Conservation (phyloP, 441 rosid genomes). For the Populus trichocarpa region DNA sequence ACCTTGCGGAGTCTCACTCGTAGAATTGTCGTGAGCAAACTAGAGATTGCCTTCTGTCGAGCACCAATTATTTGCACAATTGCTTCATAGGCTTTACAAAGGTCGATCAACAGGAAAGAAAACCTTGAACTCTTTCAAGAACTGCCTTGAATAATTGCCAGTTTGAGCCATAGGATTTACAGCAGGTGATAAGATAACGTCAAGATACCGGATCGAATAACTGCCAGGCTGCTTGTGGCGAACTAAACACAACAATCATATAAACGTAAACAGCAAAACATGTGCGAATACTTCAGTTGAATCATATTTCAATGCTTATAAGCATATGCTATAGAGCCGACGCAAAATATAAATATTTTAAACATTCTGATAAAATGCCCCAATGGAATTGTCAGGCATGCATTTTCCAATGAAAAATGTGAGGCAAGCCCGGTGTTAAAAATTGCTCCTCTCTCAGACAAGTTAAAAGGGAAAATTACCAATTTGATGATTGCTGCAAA, state of each 20-base stretch:
- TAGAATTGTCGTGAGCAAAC: not conserved
- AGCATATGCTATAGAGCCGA: not conserved
- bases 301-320: not conserved
- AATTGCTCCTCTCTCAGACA: not conserved
- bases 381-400: not conserved
- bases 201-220: not conserved
- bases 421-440: not conserved
- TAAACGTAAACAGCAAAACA: not conserved
- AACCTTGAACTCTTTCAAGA: not conserved
- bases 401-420: not conserved
- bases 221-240: not conserved
- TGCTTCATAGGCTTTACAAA: not conserved
- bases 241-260: not conserved
- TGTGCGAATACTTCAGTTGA: not conserved
- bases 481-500: not conserved
- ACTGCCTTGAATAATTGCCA: not conserved
- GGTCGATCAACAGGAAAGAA: not conserved
- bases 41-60: not conserved
- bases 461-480: not conserved
- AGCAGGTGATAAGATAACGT: not conserved
- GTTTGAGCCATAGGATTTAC: not conserved
- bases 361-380: not conserved
- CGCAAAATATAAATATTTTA: not conserved
- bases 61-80: not conserved
- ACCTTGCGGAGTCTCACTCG: too few relatives aligned